These are phyloP conservation scores for Rhytidiadelphus loreus DNA, from an alignment of 225 moss, liverwort and hornwort genomes.

Conservation along the genomic window DNA sequence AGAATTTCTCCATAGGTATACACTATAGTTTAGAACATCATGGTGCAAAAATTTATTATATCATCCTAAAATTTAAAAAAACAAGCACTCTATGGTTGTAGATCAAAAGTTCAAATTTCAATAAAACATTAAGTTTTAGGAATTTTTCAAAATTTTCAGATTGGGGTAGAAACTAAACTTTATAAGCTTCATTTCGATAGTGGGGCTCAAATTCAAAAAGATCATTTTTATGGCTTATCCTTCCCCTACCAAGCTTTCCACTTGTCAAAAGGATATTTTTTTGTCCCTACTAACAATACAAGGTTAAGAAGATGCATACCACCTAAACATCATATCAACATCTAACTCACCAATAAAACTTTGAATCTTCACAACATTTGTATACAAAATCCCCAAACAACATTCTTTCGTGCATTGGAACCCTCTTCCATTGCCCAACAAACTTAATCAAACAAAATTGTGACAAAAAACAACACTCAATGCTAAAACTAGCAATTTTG, in stretches of 20 bases:
- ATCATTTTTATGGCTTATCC: background rate
- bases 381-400: no score
- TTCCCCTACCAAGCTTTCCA: background rate
- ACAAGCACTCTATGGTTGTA: no score
- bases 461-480: no score
- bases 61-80: background rate
- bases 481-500: no score
- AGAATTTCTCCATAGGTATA: no score
- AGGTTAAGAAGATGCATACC: background rate
- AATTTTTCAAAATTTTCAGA: background rate
- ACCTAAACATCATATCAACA: background rate
- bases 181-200: background rate
- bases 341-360: background rate
- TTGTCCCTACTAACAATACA: accelerated
- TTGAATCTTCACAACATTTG: no score
- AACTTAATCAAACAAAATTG: no score
- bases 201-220: background rate
- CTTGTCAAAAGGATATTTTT: background rate
- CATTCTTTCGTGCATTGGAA: no score
- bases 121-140: background rate
- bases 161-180: background rate
- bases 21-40: no score
- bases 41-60: accelerated
- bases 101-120: no score
- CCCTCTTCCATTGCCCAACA: no score